phyloP scores from a whole-genome alignment of 2,329 filamentous ascomycete species.

The Colletotrichum spaethianum region DNA sequence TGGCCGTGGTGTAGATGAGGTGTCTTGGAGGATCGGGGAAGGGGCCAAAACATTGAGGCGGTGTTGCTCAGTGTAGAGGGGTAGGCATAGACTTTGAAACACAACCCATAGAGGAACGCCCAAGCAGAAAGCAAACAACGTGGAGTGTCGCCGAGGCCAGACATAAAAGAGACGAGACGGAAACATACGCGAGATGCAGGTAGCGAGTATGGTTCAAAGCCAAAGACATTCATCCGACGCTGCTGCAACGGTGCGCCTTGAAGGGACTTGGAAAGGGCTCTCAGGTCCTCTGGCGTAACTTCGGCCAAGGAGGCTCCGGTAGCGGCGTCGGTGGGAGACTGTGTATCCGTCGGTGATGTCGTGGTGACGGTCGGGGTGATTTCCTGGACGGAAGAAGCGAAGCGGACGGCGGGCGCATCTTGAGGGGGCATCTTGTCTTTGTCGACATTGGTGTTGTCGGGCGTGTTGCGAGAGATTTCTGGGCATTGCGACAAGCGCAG shows the following conservation, averaged over 20 bases:
- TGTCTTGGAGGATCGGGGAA: constrained; percentile 9
- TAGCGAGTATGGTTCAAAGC: constrained; percentile 91
- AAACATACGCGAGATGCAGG: constrained; percentile 83
- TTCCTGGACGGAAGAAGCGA: constrained; percentile 79
- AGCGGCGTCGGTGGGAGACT: constrained; percentile 43
- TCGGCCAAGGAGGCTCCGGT: constrained; percentile 54
- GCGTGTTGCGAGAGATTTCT: constrained; percentile 33
- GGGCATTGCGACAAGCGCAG: constrained; percentile 39
- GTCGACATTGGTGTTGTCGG: constrained; percentile 31
- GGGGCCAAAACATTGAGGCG: constrained; percentile 22
- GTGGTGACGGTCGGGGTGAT: constrained; percentile 67
- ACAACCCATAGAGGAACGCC: constrained; percentile 19
- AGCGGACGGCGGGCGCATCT: constrained; percentile 73
- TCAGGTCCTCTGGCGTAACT: constrained; percentile 74
- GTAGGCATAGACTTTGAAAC: constrained; percentile 40
- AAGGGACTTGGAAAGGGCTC: constrained; percentile 79
- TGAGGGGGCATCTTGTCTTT: constrained; percentile 46
- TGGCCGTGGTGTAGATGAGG: constrained; percentile 12
- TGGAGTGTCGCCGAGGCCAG: constrained; percentile 20
- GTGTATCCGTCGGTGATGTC: constrained; percentile 46
- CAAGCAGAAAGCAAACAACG: constrained; percentile 34
- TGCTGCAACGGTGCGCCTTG: constrained; percentile 85
- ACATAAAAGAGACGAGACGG: constrained; percentile 8
- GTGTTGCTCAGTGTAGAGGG: constrained; percentile 24
- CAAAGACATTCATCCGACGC: constrained; percentile 85